These are phyloP conservation scores for Aspergillus fructus DNA, from an alignment of 2,329 filamentous ascomycete species.

Conservation along the genomic window DNA sequence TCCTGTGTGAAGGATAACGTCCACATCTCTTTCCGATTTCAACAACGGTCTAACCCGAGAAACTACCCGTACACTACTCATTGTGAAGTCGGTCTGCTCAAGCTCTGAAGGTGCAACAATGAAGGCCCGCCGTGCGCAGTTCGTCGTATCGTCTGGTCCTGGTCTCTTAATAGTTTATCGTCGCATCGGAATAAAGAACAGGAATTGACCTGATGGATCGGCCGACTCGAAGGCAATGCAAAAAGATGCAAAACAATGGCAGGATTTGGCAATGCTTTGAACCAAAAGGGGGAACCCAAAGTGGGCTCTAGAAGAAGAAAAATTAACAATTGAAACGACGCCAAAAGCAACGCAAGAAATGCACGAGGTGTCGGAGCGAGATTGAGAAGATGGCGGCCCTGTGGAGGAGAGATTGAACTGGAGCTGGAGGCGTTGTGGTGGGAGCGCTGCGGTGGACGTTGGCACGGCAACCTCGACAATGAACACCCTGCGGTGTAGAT, in stretches of 20 bases:
- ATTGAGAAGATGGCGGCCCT: neutral
- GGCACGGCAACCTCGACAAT: slow-evolving; percentile 24
- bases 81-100: slow-evolving; percentile 19
- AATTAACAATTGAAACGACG: neutral
- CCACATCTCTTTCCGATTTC: slow-evolving; percentile 79
- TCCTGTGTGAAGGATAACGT: slow-evolving; percentile 76
- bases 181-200: neutral
- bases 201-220: neutral
- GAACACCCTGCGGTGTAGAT: no score
- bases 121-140: neutral
- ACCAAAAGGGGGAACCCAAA: neutral
- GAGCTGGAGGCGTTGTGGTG: slow-evolving; percentile 17
- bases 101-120: neutral
- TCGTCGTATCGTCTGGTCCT: neutral
- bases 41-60: slow-evolving; percentile 87
- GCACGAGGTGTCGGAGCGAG: neutral
- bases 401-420: slow-evolving; percentile 3
- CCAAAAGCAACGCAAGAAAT: neutral
- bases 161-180: neutral
- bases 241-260: neutral
- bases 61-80: slow-evolving; percentile 72
- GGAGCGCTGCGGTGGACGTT: slow-evolving; percentile 18
- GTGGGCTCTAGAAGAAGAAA: neutral
- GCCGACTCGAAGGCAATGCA: no score
- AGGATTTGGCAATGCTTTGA: neutral